Percentiles rank a stretch among this genome's conserved stretches.
Conservation (phyloP, 371 early-diverging fungal genomes). For the Conidiobolus incongruus region DNA sequence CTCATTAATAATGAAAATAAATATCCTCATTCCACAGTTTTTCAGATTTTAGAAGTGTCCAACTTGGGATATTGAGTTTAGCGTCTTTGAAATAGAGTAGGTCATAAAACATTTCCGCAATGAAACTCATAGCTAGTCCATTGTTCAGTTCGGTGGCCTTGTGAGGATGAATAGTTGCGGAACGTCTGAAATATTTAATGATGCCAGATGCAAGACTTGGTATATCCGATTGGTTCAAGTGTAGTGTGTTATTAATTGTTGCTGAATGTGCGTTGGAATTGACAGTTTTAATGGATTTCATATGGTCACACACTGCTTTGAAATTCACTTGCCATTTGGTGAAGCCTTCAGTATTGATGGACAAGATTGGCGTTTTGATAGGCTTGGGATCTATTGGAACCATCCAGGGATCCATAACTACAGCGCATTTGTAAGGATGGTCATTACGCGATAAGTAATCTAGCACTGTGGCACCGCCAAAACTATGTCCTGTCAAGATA, state of each 20-base stretch:
- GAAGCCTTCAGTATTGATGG: conserved; percentile 14
- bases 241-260: neutral
- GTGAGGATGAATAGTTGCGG: too few species aligned
- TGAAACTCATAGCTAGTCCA: too few species aligned
- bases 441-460: conserved; percentile 7
- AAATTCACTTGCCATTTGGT: conserved; percentile 12
- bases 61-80: too few species aligned
- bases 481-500: conserved; percentile 27
- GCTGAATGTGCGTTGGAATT: neutral
- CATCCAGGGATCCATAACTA: conserved; percentile 23
- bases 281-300: neutral
- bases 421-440: conserved; percentile 12
- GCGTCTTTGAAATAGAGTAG: too few species aligned
- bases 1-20: too few species aligned
- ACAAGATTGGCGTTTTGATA: conserved; percentile 10
- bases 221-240: conserved; percentile 4
- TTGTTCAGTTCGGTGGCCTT: too few species aligned
- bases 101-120: too few species aligned
- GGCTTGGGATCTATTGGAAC: conserved; percentile 5
- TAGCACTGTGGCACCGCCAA: conserved; percentile 28
- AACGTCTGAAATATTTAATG: too few species aligned
- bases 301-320: conserved; percentile 8
- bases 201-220: too few species aligned
- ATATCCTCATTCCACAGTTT: too few species aligned
- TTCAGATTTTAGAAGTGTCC: too few species aligned